These are phyloP conservation scores for Suillus clintonianus DNA, from an alignment of 768 basidiomycete genomes.

Conservation along the genomic window DNA sequence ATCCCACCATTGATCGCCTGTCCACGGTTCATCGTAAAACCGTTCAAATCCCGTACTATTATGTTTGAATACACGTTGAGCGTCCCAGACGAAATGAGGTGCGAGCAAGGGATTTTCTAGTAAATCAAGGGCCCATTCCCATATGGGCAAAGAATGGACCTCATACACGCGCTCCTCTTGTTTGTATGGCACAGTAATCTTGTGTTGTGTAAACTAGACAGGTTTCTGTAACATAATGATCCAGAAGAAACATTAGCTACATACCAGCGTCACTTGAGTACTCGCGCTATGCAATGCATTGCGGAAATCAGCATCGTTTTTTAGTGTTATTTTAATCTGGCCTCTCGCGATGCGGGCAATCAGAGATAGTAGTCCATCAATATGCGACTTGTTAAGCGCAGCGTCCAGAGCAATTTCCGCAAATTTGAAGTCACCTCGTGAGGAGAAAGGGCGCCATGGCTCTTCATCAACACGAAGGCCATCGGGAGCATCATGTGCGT, in stretches of 20 bases:
- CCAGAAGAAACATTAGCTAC: conserved; percentile 1
- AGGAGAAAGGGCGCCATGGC: conserved; percentile 7
- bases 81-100: conserved; percentile 34
- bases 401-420: conserved; percentile 11
- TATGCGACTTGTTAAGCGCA: no score
- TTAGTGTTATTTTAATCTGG: no score
- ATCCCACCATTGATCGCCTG: conserved; percentile 13
- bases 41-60: conserved; percentile 26
- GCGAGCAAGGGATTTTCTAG: conserved; percentile 2
- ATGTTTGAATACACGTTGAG: conserved; percentile 25
- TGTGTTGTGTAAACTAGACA: not conserved
- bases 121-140: no score
- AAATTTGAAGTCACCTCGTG: conserved; percentile 9
- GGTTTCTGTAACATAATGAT: no score
- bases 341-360: no score
- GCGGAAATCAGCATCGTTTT: conserved; percentile 7
- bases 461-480: conserved; percentile 1
- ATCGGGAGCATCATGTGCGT: no score
- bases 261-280: conserved; percentile 6
- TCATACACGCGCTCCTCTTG: not conserved
- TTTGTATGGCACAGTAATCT: conserved; percentile 9
- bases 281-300: not conserved
- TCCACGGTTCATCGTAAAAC: conserved; percentile 39
- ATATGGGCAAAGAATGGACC: conserved; percentile 3
- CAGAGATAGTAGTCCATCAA: no score